A percentile compares a stretch with the other conserved stretches of the same genome.
phyloP scores from a whole-genome alignment of 306 rosid genomes.

The Dicorynia guianensis region DNA sequence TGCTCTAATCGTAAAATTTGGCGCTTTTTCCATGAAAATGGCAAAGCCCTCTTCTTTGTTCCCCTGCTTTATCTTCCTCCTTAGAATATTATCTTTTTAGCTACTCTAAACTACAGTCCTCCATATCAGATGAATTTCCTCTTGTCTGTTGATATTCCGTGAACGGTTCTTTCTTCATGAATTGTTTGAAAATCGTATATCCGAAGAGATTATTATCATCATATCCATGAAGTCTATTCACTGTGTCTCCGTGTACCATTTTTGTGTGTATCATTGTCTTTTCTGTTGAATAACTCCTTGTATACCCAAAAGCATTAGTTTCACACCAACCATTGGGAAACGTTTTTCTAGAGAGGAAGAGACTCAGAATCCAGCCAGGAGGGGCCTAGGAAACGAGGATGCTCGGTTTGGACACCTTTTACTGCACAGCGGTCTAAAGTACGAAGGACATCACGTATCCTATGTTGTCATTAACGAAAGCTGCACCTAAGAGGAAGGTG shows the following conservation, averaged over 20 bases:
- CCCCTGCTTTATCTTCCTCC: slow-evolving; percentile 9
- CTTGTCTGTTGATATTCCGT: slow-evolving; percentile 30
- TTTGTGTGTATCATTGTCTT: too few relatives aligned
- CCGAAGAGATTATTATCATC: background rate
- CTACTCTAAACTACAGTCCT: background rate
- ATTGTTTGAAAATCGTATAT: slow-evolving; percentile 20
- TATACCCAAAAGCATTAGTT: slow-evolving; percentile 18
- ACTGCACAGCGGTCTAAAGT: slow-evolving; percentile 21
- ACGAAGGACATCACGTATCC: slow-evolving; percentile 37
- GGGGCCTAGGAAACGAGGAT: slow-evolving; percentile 40
- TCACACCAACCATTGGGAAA: background rate
- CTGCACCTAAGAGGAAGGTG: slow-evolving; percentile 49
- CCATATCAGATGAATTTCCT: slow-evolving; percentile 32
- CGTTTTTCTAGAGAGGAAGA: background rate
- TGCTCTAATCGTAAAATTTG: slow-evolving; percentile 65
- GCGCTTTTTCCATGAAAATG: slow-evolving; percentile 47
- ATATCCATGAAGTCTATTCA: slow-evolving; percentile 24
- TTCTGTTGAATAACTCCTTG: background rate
- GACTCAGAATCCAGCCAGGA: background rate
- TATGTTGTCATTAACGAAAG: slow-evolving; percentile 47
- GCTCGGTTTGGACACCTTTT: slow-evolving; percentile 41
- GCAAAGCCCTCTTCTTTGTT: slow-evolving; percentile 37
- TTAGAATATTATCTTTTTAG: slow-evolving; percentile 5
- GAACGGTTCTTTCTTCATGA: slow-evolving; percentile 12
- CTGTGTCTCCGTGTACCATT: background rate